Base-by-base conservation (phyloP, 73 alveolate species). In the Paramecium tetraurelia region DNA sequence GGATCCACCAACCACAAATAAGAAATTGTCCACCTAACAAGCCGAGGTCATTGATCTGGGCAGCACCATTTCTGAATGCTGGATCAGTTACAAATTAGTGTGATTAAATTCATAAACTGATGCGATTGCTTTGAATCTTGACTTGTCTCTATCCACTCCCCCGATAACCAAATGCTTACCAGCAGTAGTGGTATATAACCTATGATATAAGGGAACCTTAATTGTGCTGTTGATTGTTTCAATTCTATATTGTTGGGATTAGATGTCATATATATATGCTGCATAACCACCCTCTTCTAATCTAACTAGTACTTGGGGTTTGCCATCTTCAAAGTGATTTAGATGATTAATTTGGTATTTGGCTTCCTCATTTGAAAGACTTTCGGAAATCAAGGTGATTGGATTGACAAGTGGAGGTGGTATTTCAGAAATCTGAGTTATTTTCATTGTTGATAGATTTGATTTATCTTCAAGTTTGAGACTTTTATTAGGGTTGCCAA, bases 1-100 rank as follows among this genome's bases (percentile, higher is more conserved):
- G 1, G 90, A 21, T 41, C 90, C 90, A 31, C 90, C 90, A 10
- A 80, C 90, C 3, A 80, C 90, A 80, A 40, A 80, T 14, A 80
- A 12, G 10, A 21, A 80, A 80, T 80, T 41, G 21, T 44, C 90
- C 2, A 44, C 22, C 27, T 80, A 80, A 80, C 70, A 43, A 18
- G 38, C 70, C 4, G 90, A 80, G 1, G 90, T 46, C 90, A 80
- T 20, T 21, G 90, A 59, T 80, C 90, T 40, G 0, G 90, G 90
- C 20, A 80, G 22, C 3, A 80, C 29, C 90, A 80, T 80, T 80
- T 80, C 90, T 44, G 90, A 80, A 80, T 80, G 90, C 7, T 12
- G 27, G 14, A 3, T 31, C 7, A 80, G 4, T 22, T 33, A 20
- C 14, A 80, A 35, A 44, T 3, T 41, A 14, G 46, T 48, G n/a